Evolutionary conservation across 1,284 basidiomycete species (phyloP), one percentile per base, ranked within the genome.

Genomic region (Cystobasidium sp.): DNA sequence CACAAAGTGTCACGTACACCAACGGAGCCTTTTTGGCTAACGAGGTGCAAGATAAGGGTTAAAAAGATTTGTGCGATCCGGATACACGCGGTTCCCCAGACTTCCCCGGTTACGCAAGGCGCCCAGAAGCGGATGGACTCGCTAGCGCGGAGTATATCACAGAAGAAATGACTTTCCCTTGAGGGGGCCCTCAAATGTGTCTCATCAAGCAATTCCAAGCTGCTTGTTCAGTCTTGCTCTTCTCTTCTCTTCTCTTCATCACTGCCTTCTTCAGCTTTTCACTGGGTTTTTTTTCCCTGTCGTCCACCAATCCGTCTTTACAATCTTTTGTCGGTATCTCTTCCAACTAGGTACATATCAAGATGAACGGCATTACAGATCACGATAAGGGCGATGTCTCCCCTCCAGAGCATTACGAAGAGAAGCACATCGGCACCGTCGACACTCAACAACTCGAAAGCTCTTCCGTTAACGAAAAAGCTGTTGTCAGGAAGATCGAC

Each of bases 401-500:
- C 10, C 47, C 64, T 41, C 47, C 64, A 18, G 53, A 56, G 31
- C 53, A 58, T 10, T 46, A 20, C 31, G 66, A 68, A n/a, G 66
- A 56, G 46, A 68, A 68, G 66, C 6, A 37, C 53, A 24, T 58
- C 53, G 41, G 22, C 24, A 59, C 37, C 6, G 49, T 39, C 16
- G 49, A 61, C 22, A 20, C 59, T 58, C 41, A 44, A 18, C 51
- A 44, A 14, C 51, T 74, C n/a, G 66, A 74, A 37, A 31, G 14
- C 37, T 44, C 51, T 0, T 41, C 51, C 12, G 46, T 76, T 43
- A 62, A 76, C 44, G 71, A 74, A 24, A 76, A 76, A 53, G 52
- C 46, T 16, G 41, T 76, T 44, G 46, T 76, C 31, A 37, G 75
- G 3, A 76, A 76, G 61, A 74, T 71, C 47, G 81, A 82, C 72